Conservation (phyloP, 2,329 filamentous ascomycete genomes). For the Curvularia eragrostidis region DNA sequence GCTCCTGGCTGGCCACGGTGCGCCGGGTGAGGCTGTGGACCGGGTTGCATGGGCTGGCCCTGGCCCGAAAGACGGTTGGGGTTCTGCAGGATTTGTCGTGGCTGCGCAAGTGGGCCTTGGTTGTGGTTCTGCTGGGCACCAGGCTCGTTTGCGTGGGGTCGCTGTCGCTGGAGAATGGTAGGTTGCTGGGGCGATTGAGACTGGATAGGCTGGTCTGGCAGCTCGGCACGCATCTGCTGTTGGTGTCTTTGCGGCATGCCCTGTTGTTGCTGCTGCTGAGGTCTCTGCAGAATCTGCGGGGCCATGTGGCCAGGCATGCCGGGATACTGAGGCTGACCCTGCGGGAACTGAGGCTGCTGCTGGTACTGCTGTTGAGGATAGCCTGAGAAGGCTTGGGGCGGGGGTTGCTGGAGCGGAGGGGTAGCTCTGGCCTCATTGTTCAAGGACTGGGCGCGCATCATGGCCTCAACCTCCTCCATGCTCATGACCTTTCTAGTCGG, state of each 20-base stretch:
- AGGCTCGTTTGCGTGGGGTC: conserved; percentile 32
- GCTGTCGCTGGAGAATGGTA: conserved; percentile 47
- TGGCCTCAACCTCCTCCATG: conserved; percentile 93
- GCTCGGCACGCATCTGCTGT: conserved; percentile 54
- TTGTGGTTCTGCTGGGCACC: conserved; percentile 46
- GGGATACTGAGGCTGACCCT: conserved; percentile 39
- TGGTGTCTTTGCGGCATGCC: conserved; percentile 40
- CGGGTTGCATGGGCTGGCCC: conserved; percentile 49
- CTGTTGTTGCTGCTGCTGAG: conserved; percentile 48
- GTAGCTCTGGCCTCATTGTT: conserved; percentile 24
- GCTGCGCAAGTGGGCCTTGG: conserved; percentile 53
- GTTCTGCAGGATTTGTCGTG: conserved; percentile 81
- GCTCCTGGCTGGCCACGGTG: conserved; percentile 44
- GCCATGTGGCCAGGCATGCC: conserved; percentile 52
- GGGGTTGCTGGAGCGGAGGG: conserved; percentile 42
- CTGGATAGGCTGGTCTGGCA: conserved; percentile 50
- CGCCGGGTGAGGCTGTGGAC: conserved; percentile 33
- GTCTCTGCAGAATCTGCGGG: conserved; percentile 58
- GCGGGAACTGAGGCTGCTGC: conserved; percentile 35
- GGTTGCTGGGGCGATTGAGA: conserved; percentile 40
- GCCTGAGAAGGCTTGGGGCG: conserved; percentile 24
- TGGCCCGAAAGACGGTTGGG: conserved; percentile 66
- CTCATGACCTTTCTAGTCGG: conserved; percentile 82
- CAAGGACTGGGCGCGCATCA: conserved; percentile 76
- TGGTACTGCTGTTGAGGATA: conserved; percentile 15